Percentiles rank a stretch among this genome's conserved stretches.
phyloP scores from a whole-genome alignment of 805 yeast species.

The Starmerella khaoyaiensis region DNA sequence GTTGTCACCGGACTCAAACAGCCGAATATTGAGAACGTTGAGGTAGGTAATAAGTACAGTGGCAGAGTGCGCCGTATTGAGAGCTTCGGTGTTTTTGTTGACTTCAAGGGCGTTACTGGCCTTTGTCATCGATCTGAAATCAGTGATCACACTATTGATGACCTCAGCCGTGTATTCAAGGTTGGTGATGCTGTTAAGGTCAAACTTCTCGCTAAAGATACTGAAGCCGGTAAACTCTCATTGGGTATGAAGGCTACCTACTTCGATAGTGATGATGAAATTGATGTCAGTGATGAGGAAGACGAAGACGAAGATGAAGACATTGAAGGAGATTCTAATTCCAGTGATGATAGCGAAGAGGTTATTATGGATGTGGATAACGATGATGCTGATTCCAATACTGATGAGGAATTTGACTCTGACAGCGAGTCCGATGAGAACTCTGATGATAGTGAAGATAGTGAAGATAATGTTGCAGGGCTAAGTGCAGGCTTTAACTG shows the following conservation, averaged over 20 bases:
- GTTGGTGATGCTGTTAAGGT: constrained; percentile 88
- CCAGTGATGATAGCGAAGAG: constrained; percentile 9
- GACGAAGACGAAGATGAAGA: constrained; percentile 22
- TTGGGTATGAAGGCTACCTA: constrained; percentile 93
- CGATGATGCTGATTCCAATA: constrained; percentile 10
- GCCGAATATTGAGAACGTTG: constrained; percentile 40
- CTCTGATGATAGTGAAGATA: constrained; percentile 49
- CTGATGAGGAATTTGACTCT: not conserved
- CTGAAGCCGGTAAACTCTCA: constrained; percentile 59
- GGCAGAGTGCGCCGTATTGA: constrained; percentile 68
- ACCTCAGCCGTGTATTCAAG: constrained; percentile 55
- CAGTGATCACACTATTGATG: constrained; percentile 45
- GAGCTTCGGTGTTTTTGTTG: constrained; percentile 85
- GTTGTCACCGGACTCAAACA: constrained; percentile 52
- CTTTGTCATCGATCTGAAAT: constrained; percentile 78
- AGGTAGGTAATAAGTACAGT: constrained; percentile 56
- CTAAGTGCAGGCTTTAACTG: constrained; percentile 85
- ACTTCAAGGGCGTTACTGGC: constrained; percentile 69
- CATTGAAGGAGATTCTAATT: constrained; percentile 20
- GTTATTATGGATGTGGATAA: constrained; percentile 1
- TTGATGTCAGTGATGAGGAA: constrained; percentile 25
- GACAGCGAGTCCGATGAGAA: constrained; percentile 25
- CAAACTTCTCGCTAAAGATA: constrained; percentile 51
- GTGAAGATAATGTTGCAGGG: constrained; percentile 34
- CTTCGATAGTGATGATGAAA: constrained; percentile 37